Evolutionary conservation across 1,139 yeast genomes (phyloP).

Genomic region (Candida tropicalis): DNA sequence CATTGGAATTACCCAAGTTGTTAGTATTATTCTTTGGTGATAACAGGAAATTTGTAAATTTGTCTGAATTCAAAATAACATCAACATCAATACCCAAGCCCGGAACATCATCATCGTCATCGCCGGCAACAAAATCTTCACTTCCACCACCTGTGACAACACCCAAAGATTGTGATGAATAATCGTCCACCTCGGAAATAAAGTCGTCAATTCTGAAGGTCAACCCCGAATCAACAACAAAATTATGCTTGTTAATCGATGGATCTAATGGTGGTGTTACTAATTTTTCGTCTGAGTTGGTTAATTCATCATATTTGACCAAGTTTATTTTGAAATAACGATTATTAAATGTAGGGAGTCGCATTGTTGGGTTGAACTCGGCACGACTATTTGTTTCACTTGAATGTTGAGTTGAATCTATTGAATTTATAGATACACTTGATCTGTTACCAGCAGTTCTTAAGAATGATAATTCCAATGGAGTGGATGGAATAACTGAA

Average conservation of each 20-base stretch:
- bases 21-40: slow-evolving; percentile 15
- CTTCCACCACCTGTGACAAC: slow-evolving; percentile 17
- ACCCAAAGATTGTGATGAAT: slow-evolving; percentile 14
- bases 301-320: slow-evolving; percentile 40
- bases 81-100: slow-evolving; percentile 52
- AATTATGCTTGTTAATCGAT: slow-evolving; percentile 25
- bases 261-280: slow-evolving; percentile 22
- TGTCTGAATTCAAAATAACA: slow-evolving; percentile 45
- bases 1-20: background rate
- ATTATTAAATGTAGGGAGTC: slow-evolving; percentile 43
- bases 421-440: slow-evolving; percentile 29
- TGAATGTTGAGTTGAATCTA: slow-evolving; percentile 24
- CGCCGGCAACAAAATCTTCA: slow-evolving; percentile 26
- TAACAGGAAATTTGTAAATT: slow-evolving; percentile 38
- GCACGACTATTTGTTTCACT: background rate
- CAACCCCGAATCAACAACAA: slow-evolving; percentile 36
- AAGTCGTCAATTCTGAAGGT: slow-evolving; percentile 45
- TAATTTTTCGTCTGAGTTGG: slow-evolving; percentile 17
- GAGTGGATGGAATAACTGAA: slow-evolving; percentile 14
- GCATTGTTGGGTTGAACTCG: slow-evolving; percentile 23
- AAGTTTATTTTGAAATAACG: slow-evolving; percentile 38
- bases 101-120: slow-evolving; percentile 38
- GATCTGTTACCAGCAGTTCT: slow-evolving; percentile 10
- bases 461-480: slow-evolving; percentile 16
- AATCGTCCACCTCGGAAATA: slow-evolving; percentile 26